These are phyloP conservation scores for Ceratocystis huliohia DNA, from an alignment of 2,329 filamentous ascomycete species.

Conservation along the genomic window DNA sequence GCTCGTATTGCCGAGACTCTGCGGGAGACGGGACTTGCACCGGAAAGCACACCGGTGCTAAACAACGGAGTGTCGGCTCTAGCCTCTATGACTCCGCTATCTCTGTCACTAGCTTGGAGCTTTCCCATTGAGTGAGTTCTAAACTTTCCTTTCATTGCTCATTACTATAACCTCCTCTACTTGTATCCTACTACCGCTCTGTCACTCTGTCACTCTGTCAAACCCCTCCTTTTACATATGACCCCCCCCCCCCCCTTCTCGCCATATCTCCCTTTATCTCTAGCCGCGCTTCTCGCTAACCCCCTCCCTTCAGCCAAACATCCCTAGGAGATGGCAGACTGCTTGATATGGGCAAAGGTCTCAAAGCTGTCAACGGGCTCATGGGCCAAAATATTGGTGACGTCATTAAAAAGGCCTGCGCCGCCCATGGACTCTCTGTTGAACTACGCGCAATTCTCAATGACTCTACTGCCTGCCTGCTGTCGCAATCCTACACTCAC, in stretches of 20 bases:
- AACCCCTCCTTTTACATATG: no score
- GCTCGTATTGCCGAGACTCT: constrained; percentile 46
- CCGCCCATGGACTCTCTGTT: constrained; percentile 38
- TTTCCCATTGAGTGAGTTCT: constrained; percentile 53
- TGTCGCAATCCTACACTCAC: constrained; percentile 50
- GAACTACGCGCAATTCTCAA: constrained; percentile 51
- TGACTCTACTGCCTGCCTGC: constrained; percentile 52
- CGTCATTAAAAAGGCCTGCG: constrained; percentile 44
- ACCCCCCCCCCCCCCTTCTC: no score
- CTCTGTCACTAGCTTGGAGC: constrained; percentile 53
- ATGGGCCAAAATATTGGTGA: constrained; percentile 48
- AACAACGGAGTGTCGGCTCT: not conserved
- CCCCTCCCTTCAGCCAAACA: constrained; percentile 40
- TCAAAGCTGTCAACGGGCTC: constrained; percentile 45
- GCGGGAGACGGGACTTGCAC: constrained; percentile 21
- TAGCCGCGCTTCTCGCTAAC: constrained; percentile 23
- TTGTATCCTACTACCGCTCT: not conserved
- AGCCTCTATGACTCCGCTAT: constrained; percentile 32
- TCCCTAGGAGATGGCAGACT: constrained; percentile 47
- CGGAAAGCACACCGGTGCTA: not conserved
- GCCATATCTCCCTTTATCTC: not conserved
- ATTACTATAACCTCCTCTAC: not conserved
- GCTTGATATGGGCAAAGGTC: constrained; percentile 53
- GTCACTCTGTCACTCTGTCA: no score
- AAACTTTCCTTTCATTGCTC: not conserved